Evolutionary conservation across 2,329 filamentous ascomycete genomes (phyloP), one percentile per base, ranked within the genome.

Genomic region (Fulvia fulva): DNA sequence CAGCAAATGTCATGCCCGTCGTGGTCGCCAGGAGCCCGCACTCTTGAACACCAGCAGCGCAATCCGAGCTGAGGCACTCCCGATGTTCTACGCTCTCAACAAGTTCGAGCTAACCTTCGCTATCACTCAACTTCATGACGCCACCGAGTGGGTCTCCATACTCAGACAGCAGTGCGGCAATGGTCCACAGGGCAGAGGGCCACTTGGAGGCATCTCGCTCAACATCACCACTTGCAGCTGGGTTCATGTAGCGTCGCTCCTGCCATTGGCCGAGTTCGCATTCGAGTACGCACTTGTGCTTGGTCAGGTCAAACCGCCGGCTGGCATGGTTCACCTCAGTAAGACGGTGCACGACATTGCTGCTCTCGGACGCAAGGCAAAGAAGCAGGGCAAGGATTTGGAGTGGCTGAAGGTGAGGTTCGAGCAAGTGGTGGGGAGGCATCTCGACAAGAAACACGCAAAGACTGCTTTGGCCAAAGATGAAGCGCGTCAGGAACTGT

Each of bases 81-180:
- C 60, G 3, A 51, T 63, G 22, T 59, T 53, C 46, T 63, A 56
- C 43, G 30, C 45, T 6, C 43, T 56, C 21, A 56, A 56, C 53
- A 59, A 21, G 9, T 59, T 59, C 49, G 46, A 43, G 34, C 19
- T 56, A n/a, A 51, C 44, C 23, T 34, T 9, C 25, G 43, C 44
- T n/a, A 23, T 47, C 44, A 9, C 19, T 5, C 44, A 23, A 47
- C n/a, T 47, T 5, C 19, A 25, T 25, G 44, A 25, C 19, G 44
- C 44, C 5, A 25, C 2, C 44, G 44, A 25, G n/a, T 47, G 44
- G 44, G 25, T 47, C 1, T 23, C 44, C 7, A 25, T 21, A 23
- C 4, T 47, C 12, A 4, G 44, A 12, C 9, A 25, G 14, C 44
- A 47, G 25, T 47, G 25, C n/a, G 44, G 44, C 19, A 28, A 47